A percentile compares a stretch with the other conserved stretches of the same genome.
Evolutionary conservation across 2,329 filamentous ascomycete species (phyloP).

Genomic region (Beauveria pseudobassiana): DNA sequence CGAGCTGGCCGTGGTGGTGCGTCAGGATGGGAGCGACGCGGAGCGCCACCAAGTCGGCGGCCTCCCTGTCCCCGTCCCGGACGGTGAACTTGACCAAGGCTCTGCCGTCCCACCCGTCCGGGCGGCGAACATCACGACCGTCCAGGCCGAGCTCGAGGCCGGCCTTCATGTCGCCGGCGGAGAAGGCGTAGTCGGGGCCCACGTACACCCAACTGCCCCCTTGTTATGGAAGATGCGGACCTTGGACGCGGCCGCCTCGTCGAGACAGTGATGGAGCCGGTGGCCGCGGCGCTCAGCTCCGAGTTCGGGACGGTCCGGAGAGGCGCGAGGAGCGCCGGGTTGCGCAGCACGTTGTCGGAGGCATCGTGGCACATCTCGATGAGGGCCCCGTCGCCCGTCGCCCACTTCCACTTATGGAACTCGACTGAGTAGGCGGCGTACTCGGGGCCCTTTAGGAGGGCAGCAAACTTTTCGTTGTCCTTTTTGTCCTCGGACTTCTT

Average conservation of each 20-base stretch:
- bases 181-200: constrained; percentile 19
- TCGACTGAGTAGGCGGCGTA: too few relatives aligned
- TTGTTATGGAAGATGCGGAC: constrained; percentile 23
- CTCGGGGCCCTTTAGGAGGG: too few relatives aligned
- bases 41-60: constrained; percentile 22
- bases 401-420: too few relatives aligned
- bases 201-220: constrained; percentile 20
- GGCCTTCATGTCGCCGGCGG: constrained; percentile 17
- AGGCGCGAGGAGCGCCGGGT: constrained; percentile 23
- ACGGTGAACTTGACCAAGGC: constrained; percentile 24
- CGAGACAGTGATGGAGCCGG: constrained; percentile 14
- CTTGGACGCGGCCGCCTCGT: constrained; percentile 11
- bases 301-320: constrained; percentile 23
- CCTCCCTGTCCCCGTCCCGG: constrained; percentile 14
- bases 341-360: constrained; percentile 22
- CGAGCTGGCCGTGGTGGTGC: constrained; percentile 27
- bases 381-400: too few relatives aligned
- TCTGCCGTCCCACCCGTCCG: constrained; percentile 20
- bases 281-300: constrained; percentile 11
- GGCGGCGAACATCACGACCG: constrained; percentile 21
- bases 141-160: constrained; percentile 28
- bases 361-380: constrained; percentile 25
- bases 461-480: too few relatives aligned
- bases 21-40: constrained; percentile 27
- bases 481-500: too few relatives aligned